Base-by-base conservation (phyloP, 2,329 filamentous ascomycete species). In the Nigrospora osmanthi region DNA sequence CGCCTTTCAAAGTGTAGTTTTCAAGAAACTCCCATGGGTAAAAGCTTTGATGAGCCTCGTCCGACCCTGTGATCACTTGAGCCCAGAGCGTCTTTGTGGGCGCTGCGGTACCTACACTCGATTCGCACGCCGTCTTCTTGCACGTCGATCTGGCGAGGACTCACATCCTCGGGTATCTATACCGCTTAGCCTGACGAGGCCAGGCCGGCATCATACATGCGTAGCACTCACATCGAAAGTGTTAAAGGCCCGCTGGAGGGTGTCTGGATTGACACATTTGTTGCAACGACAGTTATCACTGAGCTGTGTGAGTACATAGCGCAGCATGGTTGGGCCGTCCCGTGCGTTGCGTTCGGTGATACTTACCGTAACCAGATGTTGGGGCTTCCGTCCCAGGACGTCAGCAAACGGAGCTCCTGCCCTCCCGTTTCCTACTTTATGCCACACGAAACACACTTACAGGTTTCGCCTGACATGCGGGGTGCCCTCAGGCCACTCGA, bases 251-350 rank as follows among this genome's bases (percentile, higher is more conserved):
- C 83, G 70, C 62, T 90, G 86, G 60, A 73, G 79, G 5, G 86
- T 90, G 49, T 81, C 76, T 46, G 77, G 76, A 60, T 89, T 83
- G 19, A 85, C 72, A 58, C 86, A 89, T 48, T 68, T 60, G 1
- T 62, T 54, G 58, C 85, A 90, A 47, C 80, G 82, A 57, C 86
- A 90, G 56, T 87, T 85, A 54, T 89, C 85, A 50, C 85, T 83
- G 51, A 4, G 19, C 10, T 40, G 40, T 3, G 45, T 58, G 40
- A 59, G 55, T 40, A 28, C 23, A 28, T 17, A 36, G 15, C 23
- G 32, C n/a, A 39, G 28, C 33, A 3, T 40, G 15, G 17, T 34
- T 31, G 10, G n/a, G 35, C 6, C 35, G n/a, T n/a, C 14, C 11
- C 37, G 35, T 4, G 3, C 15, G 31, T 30, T 11, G 41, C 33